Base-by-base conservation (phyloP, 2,329 filamentous ascomycete species). In the Ophiobolus disseminans region DNA sequence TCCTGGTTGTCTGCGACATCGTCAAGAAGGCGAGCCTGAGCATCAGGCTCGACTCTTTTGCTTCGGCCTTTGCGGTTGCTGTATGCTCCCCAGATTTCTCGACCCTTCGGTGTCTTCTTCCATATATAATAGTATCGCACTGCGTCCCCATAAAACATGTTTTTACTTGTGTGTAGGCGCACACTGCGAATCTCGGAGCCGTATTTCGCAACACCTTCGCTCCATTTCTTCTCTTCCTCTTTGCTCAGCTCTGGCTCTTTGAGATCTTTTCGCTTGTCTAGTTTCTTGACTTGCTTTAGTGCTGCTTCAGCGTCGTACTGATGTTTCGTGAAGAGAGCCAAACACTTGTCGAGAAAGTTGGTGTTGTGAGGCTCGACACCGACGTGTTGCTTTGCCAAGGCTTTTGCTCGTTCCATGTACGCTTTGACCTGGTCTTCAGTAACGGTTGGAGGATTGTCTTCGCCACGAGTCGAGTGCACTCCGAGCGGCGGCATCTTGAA, bases 101-200 rank as follows among this genome's bases (percentile, higher is more conserved):
- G 87, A 31, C 94, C 94, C 49, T 87, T 86, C 2, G 88, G 82
- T 0, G 91, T 91, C 75, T 97, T 97, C 77, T 99, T 99, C 94
- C 94, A 99, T 58, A 90, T 90, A 71, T 99, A 99, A 74, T 97
- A 99, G 69, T 89, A 95, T 3, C 94, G 89, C 20, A 96, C 91
- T 53, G 97, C 88, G 49, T 90, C 85, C 40, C 87, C 86, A 53
- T 91, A 86, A 31, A 84, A 85, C 60, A 94, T 85, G 0, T 87
- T 90, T 73, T 91, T 92, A 46, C 65, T 71, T 64, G 97, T 90
- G 70, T 96, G 89, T 60, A 89, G 86, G 57, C 87, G 91, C 50
- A 97, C 88, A 37, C 83, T 82, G 58, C 90, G 84, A 63, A 96
- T 85, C 74, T 99, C 94, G 0, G 93, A 97, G 17, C 94, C 94